phyloP scores from a whole-genome alignment of 768 basidiomycete genomes.

The Podaxis sp. region DNA sequence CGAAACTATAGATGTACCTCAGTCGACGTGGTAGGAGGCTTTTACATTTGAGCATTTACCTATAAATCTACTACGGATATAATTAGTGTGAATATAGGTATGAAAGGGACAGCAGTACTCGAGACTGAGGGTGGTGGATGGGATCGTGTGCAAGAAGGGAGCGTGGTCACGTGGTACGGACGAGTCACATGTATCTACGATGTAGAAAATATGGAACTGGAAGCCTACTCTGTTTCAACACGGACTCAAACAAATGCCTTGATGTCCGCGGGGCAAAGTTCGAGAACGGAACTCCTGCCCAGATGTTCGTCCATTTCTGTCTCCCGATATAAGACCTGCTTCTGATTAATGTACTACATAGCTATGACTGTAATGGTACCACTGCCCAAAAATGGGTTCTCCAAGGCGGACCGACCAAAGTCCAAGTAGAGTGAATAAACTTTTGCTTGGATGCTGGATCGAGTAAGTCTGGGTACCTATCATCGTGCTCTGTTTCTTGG shows the following conservation, averaged over 20 bases:
- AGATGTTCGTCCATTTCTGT: constrained; percentile 25
- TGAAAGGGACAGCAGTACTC: too few relatives aligned
- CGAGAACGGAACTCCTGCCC: constrained; percentile 33
- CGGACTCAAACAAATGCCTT: constrained; percentile 26
- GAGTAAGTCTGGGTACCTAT: constrained; percentile 8
- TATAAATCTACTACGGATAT: too few relatives aligned
- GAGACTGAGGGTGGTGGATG: too few relatives aligned
- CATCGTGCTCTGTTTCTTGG: background rate
- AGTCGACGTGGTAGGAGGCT: too few relatives aligned
- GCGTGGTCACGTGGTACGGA: too few relatives aligned
- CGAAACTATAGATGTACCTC: too few relatives aligned
- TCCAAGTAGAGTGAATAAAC: constrained; percentile 22
- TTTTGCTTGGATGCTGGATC: constrained; percentile 32
- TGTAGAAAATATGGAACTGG: too few relatives aligned
- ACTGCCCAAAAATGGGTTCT: constrained; percentile 29
- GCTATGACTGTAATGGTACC: constrained; percentile 31
- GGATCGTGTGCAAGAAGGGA: too few relatives aligned
- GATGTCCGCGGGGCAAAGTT: constrained; percentile 32
- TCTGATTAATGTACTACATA: background rate
- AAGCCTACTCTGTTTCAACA: too few relatives aligned
- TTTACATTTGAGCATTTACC: too few relatives aligned
- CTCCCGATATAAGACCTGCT: background rate
- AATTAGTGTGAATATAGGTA: too few relatives aligned
- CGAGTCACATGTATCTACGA: too few relatives aligned
- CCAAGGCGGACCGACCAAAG: constrained; percentile 23